Conservation (phyloP, 495 filamentous ascomycete genomes). For the Penicillium dipodomyicola region DNA sequence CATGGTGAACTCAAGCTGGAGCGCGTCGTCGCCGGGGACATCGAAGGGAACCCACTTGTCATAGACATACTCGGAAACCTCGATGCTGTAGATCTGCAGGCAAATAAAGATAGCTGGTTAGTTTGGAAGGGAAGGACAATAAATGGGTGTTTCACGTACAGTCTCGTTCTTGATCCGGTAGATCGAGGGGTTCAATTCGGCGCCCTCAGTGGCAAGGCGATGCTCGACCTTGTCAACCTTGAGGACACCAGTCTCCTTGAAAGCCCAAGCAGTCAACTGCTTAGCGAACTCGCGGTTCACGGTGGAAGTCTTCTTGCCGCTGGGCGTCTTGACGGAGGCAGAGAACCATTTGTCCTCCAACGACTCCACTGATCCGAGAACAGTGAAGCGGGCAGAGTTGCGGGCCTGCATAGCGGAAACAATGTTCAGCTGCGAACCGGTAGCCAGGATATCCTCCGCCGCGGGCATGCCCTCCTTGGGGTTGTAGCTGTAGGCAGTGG, state of each 20-base stretch:
- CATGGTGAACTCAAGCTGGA: conserved; percentile 98
- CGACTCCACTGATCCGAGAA: conserved; percentile 83
- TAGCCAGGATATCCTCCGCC: conserved; percentile 78
- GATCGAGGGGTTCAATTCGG: conserved; percentile 74
- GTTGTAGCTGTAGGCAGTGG: conserved; percentile 90
- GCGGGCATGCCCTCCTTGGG: conserved; percentile 77
- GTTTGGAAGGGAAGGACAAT: conserved; percentile 15
- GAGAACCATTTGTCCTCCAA: conserved; percentile 89
- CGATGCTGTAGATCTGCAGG: conserved; percentile 76
- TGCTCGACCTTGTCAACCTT: conserved; percentile 83
- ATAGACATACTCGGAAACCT: conserved; percentile 77
- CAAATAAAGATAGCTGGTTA: conserved; percentile 19
- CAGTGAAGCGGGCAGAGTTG: conserved; percentile 86
- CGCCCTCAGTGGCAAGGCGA: conserved; percentile 55
- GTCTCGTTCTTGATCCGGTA: conserved; percentile 98
- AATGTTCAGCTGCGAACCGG: conserved; percentile 76
- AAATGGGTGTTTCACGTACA: conserved; percentile 53
- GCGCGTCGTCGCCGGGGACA: conserved; percentile 61
- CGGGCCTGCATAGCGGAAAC: conserved; percentile 83
- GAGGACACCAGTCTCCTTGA: conserved; percentile 88
- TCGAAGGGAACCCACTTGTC: conserved; percentile 71
- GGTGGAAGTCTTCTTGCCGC: conserved; percentile 56
- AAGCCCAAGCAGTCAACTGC: conserved; percentile 82
- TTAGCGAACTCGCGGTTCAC: conserved; percentile 84
- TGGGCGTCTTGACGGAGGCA: conserved; percentile 66